Percentiles rank a stretch among this genome's conserved stretches.
phyloP scores from a whole-genome alignment of 192 early-diverging fungal species.

The Podila verticillata region DNA sequence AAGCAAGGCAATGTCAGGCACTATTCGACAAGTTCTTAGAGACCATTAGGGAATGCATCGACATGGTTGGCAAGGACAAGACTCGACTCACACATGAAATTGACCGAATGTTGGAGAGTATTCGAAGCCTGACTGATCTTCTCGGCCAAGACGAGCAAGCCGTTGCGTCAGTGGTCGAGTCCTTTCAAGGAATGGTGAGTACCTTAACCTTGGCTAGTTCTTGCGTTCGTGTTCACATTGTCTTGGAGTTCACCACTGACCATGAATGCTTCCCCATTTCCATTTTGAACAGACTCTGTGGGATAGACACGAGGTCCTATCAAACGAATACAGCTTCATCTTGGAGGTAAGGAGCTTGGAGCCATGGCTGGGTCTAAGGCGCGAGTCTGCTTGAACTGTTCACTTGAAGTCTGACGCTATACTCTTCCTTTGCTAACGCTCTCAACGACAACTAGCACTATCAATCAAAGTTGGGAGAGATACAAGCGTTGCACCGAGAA shows the following conservation, averaged over 20 bases:
- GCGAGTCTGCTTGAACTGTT: background rate
- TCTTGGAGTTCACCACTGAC: background rate
- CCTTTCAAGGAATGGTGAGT: conserved; percentile 19
- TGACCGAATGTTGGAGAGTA: conserved; percentile 23
- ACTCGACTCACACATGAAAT: background rate
- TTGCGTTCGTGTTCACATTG: background rate
- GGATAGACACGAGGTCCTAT: too few species aligned
- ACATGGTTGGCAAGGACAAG: conserved; percentile 12
- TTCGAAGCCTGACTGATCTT: conserved; percentile 23
- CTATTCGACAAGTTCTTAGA: conserved; percentile 35
- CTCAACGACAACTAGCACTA: conserved; percentile 42
- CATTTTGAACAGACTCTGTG: too few species aligned
- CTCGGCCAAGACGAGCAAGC: conserved; percentile 34
- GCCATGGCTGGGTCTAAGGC: too few species aligned
- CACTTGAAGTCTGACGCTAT: background rate
- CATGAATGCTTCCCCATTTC: background rate
- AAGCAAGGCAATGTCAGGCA: conserved; percentile 15
- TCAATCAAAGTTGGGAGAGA: conserved; percentile 28
- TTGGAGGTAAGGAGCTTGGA: too few species aligned
- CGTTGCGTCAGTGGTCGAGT: conserved; percentile 9
- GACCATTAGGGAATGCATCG: conserved; percentile 20
- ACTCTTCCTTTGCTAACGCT: background rate
- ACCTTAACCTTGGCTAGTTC: background rate
- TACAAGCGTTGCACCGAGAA: conserved; percentile 10
- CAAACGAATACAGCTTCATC: too few species aligned